Evolutionary conservation across 768 basidiomycete genomes (phyloP).

Genomic region (Pleurotus tuber-regium): DNA sequence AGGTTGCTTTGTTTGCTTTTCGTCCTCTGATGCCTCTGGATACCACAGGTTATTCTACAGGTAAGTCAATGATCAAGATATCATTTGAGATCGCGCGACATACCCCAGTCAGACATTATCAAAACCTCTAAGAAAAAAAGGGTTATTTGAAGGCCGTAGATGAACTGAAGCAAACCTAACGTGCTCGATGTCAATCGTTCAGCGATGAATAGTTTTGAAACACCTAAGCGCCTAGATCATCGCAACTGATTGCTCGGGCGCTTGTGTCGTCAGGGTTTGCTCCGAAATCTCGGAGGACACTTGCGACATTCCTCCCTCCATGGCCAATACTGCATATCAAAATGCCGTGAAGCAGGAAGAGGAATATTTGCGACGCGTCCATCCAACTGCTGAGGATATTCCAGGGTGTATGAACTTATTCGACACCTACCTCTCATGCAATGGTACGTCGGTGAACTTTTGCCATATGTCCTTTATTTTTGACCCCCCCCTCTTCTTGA

Average conservation of each 20-base stretch:
- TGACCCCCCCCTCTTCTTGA: not conserved
- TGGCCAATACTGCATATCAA: slow-evolving; percentile 47
- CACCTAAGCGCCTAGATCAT: not conserved
- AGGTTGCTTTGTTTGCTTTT: slow-evolving; percentile 22
- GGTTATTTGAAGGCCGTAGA: too few species aligned
- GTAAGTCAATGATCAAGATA: slow-evolving; percentile 7
- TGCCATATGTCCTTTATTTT: slow-evolving; percentile 12
- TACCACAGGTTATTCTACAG: not conserved
- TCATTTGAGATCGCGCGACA: slow-evolving; percentile 5
- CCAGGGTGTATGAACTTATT: slow-evolving; percentile 80
- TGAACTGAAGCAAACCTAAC: too few species aligned
- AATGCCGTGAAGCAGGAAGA: slow-evolving; percentile 66
- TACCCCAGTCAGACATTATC: slow-evolving; percentile 44
- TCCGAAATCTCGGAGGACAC: not conserved
- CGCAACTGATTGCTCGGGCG: slow-evolving; percentile 1
- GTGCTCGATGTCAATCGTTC: slow-evolving; percentile 1
- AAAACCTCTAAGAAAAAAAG: too few species aligned
- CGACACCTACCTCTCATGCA: slow-evolving; percentile 70
- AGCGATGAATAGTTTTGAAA: slow-evolving; percentile 3
- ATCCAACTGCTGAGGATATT: slow-evolving; percentile 77
- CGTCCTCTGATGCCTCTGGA: slow-evolving; percentile 39
- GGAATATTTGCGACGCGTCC: slow-evolving; percentile 55
- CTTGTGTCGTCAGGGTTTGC: slow-evolving; percentile 17
- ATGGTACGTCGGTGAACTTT: slow-evolving; percentile 39
- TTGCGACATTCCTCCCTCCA: slow-evolving; percentile 8